Base-by-base conservation (phyloP, 148 eudicot genomes). In the Beta vulgaris region DNA sequence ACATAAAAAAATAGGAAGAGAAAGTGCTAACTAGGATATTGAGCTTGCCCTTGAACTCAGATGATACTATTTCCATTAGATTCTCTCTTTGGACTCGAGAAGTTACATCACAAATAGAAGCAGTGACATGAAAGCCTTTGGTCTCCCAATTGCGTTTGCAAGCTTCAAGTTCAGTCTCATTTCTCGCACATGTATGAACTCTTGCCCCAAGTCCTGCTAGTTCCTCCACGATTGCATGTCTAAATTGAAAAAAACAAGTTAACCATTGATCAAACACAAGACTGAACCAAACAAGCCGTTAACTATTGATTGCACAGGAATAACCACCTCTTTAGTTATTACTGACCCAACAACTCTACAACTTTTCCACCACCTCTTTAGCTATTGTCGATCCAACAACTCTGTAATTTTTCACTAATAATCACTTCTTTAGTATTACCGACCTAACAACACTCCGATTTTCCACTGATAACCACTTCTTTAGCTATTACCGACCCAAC, bases 221-320 rank as follows among this genome's bases (percentile, higher is more conserved):
- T 49, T 83, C 86, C 73, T 85, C 86, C 57, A 85, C 86, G 36
- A 85, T 55, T n/a, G 83, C 88, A 62, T 74, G 46, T 16, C 86
- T 85, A 64, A 19, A 21, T 16, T 2, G 16, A 42, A 42, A 25
- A n/a, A n/a, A n/a, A n/a, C n/a, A n/a, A n/a, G n/a, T n/a, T n/a
- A n/a, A n/a, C n/a, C n/a, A n/a, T n/a, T n/a, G n/a, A n/a, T n/a
- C n/a, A n/a, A n/a, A n/a, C n/a, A n/a, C n/a, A n/a, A n/a, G n/a
- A n/a, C n/a, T n/a, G n/a, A n/a, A n/a, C n/a, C n/a, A n/a, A n/a
- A n/a, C n/a, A n/a, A n/a, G n/a, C n/a, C n/a, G n/a, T n/a, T n/a
- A n/a, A n/a, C n/a, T n/a, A n/a, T n/a, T n/a, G n/a, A n/a, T n/a
- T n/a, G n/a, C n/a, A n/a, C n/a, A n/a, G n/a, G n/a, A n/a, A n/a